Evolutionary conservation across 2,329 filamentous ascomycete genomes (phyloP).

Genomic region (Aphanocladium album): DNA sequence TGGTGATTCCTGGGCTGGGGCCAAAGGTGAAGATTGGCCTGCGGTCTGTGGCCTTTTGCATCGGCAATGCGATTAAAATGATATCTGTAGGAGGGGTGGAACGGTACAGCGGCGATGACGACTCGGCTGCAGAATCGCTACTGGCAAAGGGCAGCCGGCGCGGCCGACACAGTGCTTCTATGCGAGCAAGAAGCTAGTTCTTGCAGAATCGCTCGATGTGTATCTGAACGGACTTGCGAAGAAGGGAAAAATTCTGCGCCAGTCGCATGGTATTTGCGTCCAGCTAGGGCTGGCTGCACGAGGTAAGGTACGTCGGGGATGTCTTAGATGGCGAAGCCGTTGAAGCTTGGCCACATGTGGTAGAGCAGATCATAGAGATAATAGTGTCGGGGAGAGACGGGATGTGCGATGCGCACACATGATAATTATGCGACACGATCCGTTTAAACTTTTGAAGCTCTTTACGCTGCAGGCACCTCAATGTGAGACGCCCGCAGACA

Average conservation of each 20-base stretch:
- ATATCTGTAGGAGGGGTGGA: constrained; percentile 60
- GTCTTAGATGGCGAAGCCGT: background rate
- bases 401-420: background rate
- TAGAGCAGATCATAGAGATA: too few species aligned
- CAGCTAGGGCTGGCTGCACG: background rate
- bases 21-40: constrained; percentile 60
- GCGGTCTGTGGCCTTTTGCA: constrained; percentile 61
- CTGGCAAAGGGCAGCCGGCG: constrained; percentile 36
- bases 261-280: background rate
- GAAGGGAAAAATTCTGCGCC: background rate
- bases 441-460: background rate
- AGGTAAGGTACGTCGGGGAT: background rate
- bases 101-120: constrained; percentile 47
- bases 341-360: background rate
- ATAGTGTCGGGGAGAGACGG: too few species aligned
- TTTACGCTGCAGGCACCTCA: background rate
- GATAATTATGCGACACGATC: background rate
- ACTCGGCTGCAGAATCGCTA: constrained; percentile 24
- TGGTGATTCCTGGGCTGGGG: constrained; percentile 62
- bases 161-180: constrained; percentile 24
- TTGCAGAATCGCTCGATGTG: background rate
- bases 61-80: constrained; percentile 69
- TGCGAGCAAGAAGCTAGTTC: background rate
- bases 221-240: background rate
- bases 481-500: background rate